Conservation (phyloP, 768 basidiomycete genomes). For the Lactarius pseudohatsudake region DNA sequence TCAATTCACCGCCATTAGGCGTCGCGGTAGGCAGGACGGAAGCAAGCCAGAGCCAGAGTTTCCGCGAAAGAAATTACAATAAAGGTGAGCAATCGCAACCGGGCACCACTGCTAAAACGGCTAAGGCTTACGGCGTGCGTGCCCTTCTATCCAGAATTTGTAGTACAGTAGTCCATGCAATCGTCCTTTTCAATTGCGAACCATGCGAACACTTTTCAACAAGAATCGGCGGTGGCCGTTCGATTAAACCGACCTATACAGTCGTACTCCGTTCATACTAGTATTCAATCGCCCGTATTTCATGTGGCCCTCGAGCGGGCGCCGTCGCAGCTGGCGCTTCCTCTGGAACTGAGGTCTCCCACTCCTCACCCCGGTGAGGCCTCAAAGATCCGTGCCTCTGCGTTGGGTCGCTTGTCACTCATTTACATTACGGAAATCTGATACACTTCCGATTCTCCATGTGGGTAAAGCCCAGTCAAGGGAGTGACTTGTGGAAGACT, state of each 20-base stretch:
- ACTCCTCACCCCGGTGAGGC: neutral
- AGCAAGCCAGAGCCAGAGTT: neutral
- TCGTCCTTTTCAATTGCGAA: conserved; percentile 23
- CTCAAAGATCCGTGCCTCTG: neutral
- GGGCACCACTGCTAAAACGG: conserved; percentile 12
- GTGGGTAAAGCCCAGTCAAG: conserved; percentile 27
- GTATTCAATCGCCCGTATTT: neutral
- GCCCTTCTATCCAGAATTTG: conserved; percentile 26
- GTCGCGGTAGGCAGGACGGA: conserved; percentile 3
- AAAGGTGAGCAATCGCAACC: conserved; percentile 10
- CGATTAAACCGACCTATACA: conserved; percentile 6
- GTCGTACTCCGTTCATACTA: conserved; percentile 3
- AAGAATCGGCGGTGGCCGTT: conserved; percentile 17
- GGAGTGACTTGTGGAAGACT: conserved; percentile 17
- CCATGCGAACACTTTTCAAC: conserved; percentile 10
- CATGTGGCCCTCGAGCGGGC: conserved; percentile 1
- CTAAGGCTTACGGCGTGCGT: conserved; percentile 27
- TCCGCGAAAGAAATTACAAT: conserved; percentile 14
- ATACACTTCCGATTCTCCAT: conserved; percentile 29
- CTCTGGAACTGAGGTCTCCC: neutral
- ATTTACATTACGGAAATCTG: conserved; percentile 29
- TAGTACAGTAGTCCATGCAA: conserved; percentile 1
- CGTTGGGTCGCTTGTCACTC: conserved; percentile 22
- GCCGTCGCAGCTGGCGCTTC: conserved; percentile 3
- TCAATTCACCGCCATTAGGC: conserved; percentile 24